Evolutionary conservation across 176 grass and related monocot species (phyloP).

Genomic region (Cymbopogon citratus): DNA sequence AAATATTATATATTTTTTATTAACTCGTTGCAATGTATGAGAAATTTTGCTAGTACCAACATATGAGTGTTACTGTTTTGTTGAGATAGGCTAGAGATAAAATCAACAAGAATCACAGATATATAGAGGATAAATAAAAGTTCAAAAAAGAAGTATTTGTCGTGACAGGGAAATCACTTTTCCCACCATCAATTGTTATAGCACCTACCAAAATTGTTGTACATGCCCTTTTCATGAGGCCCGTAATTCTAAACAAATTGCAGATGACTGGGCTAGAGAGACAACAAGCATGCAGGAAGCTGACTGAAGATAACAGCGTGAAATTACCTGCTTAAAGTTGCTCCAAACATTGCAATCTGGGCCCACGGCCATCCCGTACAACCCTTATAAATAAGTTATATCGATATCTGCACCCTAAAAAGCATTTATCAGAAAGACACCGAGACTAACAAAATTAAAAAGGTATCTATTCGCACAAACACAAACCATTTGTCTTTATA

Average conservation of each 20-base stretch:
- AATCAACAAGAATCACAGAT: not conserved
- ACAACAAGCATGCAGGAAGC: conserved; percentile 2
- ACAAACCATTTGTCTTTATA: no score
- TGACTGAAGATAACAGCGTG: not conserved
- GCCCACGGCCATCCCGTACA: conserved; percentile 87
- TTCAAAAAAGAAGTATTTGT: not conserved
- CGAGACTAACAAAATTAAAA: not conserved
- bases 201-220: not conserved
- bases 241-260: not conserved
- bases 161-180: not conserved
- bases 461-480: not conserved
- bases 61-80: not conserved
- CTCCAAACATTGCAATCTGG: conserved; percentile 96
- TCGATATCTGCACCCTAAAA: conserved; percentile 99
- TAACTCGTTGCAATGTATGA: no score
- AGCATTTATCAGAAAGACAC: conserved; percentile 18
- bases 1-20: no score
- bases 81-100: not conserved
- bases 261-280: not conserved
- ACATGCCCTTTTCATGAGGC: not conserved
- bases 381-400: no score
- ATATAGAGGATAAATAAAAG: not conserved
- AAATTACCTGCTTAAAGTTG: conserved; percentile 92
- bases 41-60: not conserved
- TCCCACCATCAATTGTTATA: not conserved